A percentile compares a stretch with the other conserved stretches of the same genome.
Conservation (phyloP, 148 eudicot species). For the Rhododendron molle region DNA sequence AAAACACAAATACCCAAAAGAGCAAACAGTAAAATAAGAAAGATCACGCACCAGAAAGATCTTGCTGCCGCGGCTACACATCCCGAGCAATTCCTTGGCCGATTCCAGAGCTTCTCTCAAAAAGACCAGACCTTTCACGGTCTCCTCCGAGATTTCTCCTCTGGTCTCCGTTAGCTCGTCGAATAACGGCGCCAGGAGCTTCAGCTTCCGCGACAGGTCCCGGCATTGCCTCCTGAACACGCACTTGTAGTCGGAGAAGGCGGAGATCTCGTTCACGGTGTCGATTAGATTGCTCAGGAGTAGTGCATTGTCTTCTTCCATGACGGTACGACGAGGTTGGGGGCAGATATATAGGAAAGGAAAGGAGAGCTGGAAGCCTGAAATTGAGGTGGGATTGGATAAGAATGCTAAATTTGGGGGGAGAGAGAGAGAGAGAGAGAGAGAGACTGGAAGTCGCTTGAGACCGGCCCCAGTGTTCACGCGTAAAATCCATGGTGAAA, state of each 20-base stretch:
- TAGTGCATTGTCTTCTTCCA: constrained; percentile 6
- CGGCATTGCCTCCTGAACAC: constrained; percentile 7
- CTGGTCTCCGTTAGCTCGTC: neutral
- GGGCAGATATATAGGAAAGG: neutral
- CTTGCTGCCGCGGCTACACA: constrained; percentile 2
- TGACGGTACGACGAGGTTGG: neutral
- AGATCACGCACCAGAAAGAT: neutral
- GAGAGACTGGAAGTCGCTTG: neutral
- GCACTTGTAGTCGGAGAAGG: constrained; percentile 9
- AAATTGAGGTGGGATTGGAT: no score
- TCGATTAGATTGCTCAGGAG: neutral
- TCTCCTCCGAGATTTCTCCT: neutral
- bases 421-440: neutral
- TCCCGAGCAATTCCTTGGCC: constrained; percentile 5
- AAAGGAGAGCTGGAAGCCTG: neutral
- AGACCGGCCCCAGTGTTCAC: no score
- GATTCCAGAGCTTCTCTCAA: neutral
- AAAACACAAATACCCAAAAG: neutral
- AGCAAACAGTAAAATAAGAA: neutral
- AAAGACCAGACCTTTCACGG: neutral
- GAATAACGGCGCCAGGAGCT: constrained; percentile 1
- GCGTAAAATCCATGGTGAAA: no score
- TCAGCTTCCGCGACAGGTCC: constrained; percentile 5
- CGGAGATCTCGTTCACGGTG: neutral
- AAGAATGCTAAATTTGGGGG: neutral